Conservation (phyloP, 106 monocot genomes). For the Dendrobium catenatum region DNA sequence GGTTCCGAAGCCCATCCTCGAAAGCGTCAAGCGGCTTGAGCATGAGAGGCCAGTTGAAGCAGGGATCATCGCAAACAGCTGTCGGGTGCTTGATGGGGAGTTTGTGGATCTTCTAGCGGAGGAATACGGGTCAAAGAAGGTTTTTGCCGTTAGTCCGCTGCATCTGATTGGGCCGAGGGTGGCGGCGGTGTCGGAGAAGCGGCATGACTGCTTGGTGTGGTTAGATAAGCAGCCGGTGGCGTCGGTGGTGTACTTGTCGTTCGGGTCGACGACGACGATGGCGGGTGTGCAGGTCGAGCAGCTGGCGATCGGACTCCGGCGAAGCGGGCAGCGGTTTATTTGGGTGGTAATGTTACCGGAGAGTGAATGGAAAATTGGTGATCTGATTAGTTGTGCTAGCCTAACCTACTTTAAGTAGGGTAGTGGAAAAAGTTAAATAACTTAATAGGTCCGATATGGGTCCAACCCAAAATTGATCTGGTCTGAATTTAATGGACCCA, state of each 20-base stretch:
- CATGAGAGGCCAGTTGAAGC: neutral
- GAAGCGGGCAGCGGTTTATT: slow-evolving; percentile 35
- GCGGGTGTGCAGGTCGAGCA: slow-evolving; percentile 21
- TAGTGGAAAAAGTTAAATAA: too few species aligned
- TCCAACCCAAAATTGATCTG: too few species aligned
- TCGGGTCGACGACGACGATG: slow-evolving; percentile 30
- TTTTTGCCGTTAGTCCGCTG: slow-evolving; percentile 46
- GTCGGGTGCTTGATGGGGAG: slow-evolving; percentile 38
- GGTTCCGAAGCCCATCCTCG: slow-evolving; percentile 11
- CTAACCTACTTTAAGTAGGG: too few species aligned
- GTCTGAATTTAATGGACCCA: too few species aligned
- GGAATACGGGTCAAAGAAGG: slow-evolving; percentile 18
- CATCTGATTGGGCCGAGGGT: slow-evolving; percentile 12
- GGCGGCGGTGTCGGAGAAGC: neutral
- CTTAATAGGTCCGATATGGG: too few species aligned
- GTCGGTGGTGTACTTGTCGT: slow-evolving; percentile 41
- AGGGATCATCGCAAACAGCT: slow-evolving; percentile 48
- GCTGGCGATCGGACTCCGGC: slow-evolving; percentile 28
- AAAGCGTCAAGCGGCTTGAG: slow-evolving; percentile 1
- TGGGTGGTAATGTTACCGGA: slow-evolving; percentile 27
- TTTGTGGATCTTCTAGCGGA: slow-evolving; percentile 40
- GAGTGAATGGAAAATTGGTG: too few species aligned
- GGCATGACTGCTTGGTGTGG: slow-evolving; percentile 41
- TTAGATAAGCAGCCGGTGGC: slow-evolving; percentile 31
- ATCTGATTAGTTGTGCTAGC: too few species aligned